These are phyloP conservation scores for Monilinia aucupariae DNA, from an alignment of 2,329 filamentous ascomycete genomes.

Conservation along the genomic window DNA sequence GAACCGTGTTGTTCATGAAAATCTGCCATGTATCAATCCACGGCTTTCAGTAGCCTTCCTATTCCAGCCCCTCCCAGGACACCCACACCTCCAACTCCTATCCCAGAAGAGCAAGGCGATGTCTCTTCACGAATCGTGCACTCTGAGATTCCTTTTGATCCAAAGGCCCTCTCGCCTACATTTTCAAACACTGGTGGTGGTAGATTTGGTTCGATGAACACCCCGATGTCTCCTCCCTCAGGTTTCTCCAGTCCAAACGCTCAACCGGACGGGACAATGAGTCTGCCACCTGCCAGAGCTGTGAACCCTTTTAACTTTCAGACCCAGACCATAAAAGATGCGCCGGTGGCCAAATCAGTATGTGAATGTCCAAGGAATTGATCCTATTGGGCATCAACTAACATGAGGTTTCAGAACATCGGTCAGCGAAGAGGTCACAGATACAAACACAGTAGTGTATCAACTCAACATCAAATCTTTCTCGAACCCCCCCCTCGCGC, in stretches of 20 bases:
- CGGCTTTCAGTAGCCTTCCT: conserved; percentile 51
- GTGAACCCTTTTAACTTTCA: conserved; percentile 91
- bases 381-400: conserved; percentile 1
- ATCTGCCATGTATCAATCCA: conserved; percentile 33
- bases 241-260: conserved; percentile 21
- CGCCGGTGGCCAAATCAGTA: conserved; percentile 69
- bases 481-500: conserved; percentile 82
- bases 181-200: conserved; percentile 20
- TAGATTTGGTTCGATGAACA: conserved; percentile 36
- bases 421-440: conserved; percentile 91
- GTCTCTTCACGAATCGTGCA: conserved; percentile 24
- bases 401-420: conserved; percentile 57
- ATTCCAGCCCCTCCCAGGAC: conserved; percentile 57
- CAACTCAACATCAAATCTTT: conserved; percentile 84
- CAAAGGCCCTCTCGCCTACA: conserved; percentile 43
- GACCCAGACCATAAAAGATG: conserved; percentile 69
- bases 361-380: conserved; percentile 30
- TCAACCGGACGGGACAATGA: conserved; percentile 34
- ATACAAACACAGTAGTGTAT: conserved; percentile 96
- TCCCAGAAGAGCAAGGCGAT: conserved; percentile 37
- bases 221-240: conserved; percentile 31
- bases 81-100: conserved; percentile 55
- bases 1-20: conserved; percentile 6
- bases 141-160: conserved; percentile 38
- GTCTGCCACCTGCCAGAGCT: conserved; percentile 22